phyloP scores from a whole-genome alignment of 371 early-diverging fungal species.

The Mucor plumbeus region DNA sequence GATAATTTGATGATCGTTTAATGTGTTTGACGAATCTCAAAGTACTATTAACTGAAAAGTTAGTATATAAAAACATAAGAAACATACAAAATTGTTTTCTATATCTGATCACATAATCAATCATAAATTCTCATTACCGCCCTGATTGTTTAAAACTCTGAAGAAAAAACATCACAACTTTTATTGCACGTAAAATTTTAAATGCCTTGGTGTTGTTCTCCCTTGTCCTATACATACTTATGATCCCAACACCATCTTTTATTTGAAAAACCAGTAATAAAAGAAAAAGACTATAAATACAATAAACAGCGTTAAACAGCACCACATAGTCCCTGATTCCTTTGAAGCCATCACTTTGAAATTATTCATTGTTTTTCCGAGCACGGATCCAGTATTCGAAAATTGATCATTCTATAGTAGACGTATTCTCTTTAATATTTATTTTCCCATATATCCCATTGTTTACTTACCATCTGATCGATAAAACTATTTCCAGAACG shows the following conservation, averaged over 20 bases:
- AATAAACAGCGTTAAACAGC: conserved; percentile 50
- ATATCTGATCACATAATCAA: too few species aligned
- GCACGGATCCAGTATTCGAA: conserved; percentile 45
- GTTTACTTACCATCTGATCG: conserved; percentile 47
- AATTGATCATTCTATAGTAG: conserved; percentile 55
- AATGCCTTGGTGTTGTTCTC: too few species aligned
- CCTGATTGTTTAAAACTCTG: too few species aligned
- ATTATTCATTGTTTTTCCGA: conserved; percentile 56
- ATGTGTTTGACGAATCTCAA: too few species aligned
- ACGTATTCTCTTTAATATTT: background rate
- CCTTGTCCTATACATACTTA: too few species aligned
- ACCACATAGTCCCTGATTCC: conserved; percentile 53
- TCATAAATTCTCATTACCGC: too few species aligned
- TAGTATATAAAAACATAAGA: too few species aligned
- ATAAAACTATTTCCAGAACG: conserved; percentile 50
- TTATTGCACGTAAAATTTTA: too few species aligned
- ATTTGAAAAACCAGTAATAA: conserved; percentile 56
- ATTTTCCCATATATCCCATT: background rate
- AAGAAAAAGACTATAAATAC: conserved; percentile 46
- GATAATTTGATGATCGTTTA: too few species aligned
- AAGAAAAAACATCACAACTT: too few species aligned
- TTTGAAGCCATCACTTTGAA: conserved; percentile 58
- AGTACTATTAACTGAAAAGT: too few species aligned
- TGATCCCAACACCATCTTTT: conserved; percentile 1
- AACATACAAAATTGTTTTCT: too few species aligned